Evolutionary conservation across 345 rosid species (phyloP).

Genomic region (Syzygium grande): DNA sequence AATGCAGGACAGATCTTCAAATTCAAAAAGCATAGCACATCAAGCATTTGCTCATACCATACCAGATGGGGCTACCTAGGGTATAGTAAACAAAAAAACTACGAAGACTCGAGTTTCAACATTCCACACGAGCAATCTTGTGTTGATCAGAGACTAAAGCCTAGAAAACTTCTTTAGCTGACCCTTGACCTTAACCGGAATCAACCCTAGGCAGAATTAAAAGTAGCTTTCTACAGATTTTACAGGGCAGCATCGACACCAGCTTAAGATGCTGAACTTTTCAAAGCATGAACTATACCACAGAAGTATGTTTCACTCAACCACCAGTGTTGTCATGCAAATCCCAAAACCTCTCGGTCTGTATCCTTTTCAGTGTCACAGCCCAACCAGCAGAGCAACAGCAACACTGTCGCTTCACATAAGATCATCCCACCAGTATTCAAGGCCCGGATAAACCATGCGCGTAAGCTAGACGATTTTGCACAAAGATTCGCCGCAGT

Average conservation of each 20-base stretch:
- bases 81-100: neutral
- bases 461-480: neutral
- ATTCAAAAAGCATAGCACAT: neutral
- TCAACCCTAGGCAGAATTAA: neutral
- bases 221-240: neutral
- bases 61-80: neutral
- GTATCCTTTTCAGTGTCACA: neutral
- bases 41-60: neutral
- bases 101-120: neutral
- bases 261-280: neutral
- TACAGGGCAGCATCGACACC: neutral
- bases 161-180: neutral
- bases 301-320: neutral
- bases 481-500: neutral
- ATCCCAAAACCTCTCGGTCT: neutral
- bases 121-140: neutral
- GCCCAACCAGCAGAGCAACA: no score
- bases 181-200: neutral
- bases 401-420: no score
- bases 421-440: neutral
- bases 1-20: neutral
- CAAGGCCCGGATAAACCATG: neutral
- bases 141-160: neutral
- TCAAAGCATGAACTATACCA: neutral
- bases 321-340: neutral